Evolutionary conservation across 805 yeast genomes (phyloP).

Genomic region (Lipomyces lipofer): DNA sequence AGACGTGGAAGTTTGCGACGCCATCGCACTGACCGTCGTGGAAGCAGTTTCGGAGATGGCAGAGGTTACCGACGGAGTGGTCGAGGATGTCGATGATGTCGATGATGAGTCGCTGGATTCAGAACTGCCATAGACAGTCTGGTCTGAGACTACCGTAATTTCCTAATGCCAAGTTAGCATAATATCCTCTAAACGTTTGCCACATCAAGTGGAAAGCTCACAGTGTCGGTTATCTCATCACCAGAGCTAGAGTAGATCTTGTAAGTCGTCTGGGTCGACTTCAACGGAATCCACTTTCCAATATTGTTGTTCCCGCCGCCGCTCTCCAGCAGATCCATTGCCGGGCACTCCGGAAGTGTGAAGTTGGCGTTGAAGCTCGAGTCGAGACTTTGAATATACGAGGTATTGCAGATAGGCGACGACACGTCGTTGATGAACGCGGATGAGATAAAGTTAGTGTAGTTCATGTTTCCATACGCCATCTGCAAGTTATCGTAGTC

Average conservation of each 20-base stretch:
- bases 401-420: slow-evolving; percentile 34
- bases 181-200: background rate
- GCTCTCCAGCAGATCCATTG: slow-evolving; percentile 37
- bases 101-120: background rate
- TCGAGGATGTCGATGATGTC: slow-evolving; percentile 5
- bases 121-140: slow-evolving; percentile 16
- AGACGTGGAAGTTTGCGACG: slow-evolving; percentile 12
- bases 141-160: slow-evolving; percentile 25
- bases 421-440: slow-evolving; percentile 22
- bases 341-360: slow-evolving; percentile 44
- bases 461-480: slow-evolving; percentile 50
- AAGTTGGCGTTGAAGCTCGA: slow-evolving; percentile 37
- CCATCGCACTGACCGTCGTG: background rate
- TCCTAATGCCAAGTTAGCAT: background rate
- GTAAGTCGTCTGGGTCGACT: slow-evolving; percentile 35
- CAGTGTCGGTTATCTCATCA: slow-evolving; percentile 34
- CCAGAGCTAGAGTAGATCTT: slow-evolving; percentile 38
- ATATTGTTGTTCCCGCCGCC: slow-evolving; percentile 44
- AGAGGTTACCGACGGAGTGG: slow-evolving; percentile 2
- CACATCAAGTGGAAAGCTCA: background rate
- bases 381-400: slow-evolving; percentile 31
- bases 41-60: background rate
- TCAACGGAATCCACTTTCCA: slow-evolving; percentile 39
- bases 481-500: slow-evolving; percentile 65
- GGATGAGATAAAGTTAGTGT: slow-evolving; percentile 23